Evolutionary conservation across 176 grass and related monocot genomes (phyloP).

Genomic region (Bolboschoenus planiculmis): DNA sequence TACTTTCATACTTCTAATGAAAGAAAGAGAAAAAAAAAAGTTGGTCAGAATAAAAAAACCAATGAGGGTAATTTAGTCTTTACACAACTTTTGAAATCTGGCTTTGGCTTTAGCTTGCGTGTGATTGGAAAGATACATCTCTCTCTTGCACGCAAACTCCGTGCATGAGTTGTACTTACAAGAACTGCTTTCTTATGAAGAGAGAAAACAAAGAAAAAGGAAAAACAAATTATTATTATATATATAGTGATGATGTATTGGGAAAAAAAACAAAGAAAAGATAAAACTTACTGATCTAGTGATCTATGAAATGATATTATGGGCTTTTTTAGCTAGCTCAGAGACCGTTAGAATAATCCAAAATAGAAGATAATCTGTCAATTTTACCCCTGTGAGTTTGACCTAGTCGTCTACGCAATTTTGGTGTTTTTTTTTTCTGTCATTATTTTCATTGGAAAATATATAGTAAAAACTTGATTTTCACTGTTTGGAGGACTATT

Average conservation of each 20-base stretch:
- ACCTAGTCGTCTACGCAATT: not conserved
- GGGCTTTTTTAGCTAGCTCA: not conserved
- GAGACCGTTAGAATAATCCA: conserved; percentile 19
- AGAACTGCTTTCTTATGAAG: not conserved
- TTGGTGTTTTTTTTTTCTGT: too few relatives aligned
- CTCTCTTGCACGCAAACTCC: conserved; percentile 4
- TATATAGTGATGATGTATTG: too few relatives aligned
- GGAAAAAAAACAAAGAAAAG: not conserved
- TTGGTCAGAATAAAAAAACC: not conserved
- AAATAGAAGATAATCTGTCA: conserved; percentile 9
- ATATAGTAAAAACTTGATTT: not conserved
- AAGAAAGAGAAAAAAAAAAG: not conserved
- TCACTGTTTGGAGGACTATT: not conserved
- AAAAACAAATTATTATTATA: too few relatives aligned
- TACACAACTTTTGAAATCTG: not conserved
- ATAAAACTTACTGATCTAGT: not conserved
- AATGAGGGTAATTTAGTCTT: not conserved
- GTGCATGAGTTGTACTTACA: conserved; percentile 8
- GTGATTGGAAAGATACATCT: not conserved
- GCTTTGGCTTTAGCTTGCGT: not conserved
- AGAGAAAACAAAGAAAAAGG: too few relatives aligned
- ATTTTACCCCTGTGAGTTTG: not conserved
- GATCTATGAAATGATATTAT: not conserved
- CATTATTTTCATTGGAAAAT: too few relatives aligned
- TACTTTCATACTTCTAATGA: too few relatives aligned